phyloP scores from a whole-genome alignment of 2,329 filamentous ascomycete species.

The Fusarium oligoseptatum region DNA sequence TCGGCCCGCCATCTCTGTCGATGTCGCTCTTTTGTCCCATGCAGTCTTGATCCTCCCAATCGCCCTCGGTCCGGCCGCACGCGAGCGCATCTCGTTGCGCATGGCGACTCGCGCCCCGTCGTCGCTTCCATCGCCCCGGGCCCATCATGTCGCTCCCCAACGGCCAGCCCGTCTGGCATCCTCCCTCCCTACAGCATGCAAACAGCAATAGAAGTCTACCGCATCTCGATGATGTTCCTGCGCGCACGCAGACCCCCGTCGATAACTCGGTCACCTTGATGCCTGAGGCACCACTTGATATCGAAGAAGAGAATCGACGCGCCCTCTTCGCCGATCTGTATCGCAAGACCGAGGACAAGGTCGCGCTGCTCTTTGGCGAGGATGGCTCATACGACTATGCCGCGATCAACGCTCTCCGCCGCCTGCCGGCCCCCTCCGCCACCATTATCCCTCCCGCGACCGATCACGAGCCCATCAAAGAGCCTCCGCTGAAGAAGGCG shows the following conservation, averaged over 20 bases:
- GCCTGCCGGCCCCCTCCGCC: constrained; percentile 54
- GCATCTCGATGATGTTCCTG: constrained; percentile 71
- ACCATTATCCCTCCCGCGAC: constrained; percentile 66
- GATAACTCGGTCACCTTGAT: constrained; percentile 64
- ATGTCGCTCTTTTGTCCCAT: constrained; percentile 65
- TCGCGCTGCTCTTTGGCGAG: constrained; percentile 79
- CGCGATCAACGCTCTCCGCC: constrained; percentile 67
- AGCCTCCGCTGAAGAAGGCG: constrained; percentile 78
- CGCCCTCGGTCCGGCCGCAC: constrained; percentile 63
- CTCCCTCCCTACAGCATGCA: constrained; percentile 65
- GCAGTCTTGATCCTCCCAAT: constrained; percentile 61
- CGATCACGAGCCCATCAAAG: constrained; percentile 69
- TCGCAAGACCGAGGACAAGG: constrained; percentile 80
- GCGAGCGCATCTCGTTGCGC: constrained; percentile 66
- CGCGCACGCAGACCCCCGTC: constrained; percentile 65
- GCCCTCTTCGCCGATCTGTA: constrained; percentile 83
- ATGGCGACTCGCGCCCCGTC: constrained; percentile 67
- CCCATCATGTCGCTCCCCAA: constrained; percentile 76
- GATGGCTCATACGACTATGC: constrained; percentile 66
- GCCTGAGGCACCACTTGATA: constrained; percentile 72
- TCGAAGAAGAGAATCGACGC: constrained; percentile 78
- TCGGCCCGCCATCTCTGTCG: constrained; percentile 62
- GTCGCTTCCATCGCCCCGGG: constrained; percentile 63
- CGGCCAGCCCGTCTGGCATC: constrained; percentile 75
- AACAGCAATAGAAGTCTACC: constrained; percentile 65